Conservation (phyloP, 371 early-diverging fungal species). For the Choanephora cucurbitarum region DNA sequence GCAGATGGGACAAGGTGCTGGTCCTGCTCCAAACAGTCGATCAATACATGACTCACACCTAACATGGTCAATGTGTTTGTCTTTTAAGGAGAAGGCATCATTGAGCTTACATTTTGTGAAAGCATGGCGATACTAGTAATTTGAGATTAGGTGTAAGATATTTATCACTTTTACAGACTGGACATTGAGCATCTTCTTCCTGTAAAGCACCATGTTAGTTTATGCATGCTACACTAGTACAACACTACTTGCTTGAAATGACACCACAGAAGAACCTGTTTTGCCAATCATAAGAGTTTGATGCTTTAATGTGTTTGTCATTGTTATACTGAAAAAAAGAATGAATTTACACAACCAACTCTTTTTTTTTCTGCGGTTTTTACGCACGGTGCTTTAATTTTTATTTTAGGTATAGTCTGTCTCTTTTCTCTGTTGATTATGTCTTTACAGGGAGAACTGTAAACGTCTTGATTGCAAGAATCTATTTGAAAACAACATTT, state of each 20-base stretch:
- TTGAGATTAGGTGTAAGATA: constrained; percentile 94
- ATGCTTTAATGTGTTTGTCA: constrained; percentile 28
- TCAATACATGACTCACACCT: constrained; percentile 94
- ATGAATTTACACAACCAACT: too few species aligned
- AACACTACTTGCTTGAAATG: constrained; percentile 38
- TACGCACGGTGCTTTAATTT: too few species aligned
- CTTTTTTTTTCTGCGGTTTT: too few species aligned
- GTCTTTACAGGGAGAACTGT: too few species aligned
- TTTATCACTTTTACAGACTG: constrained; percentile 93
- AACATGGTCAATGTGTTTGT: background rate
- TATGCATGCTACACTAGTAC: background rate
- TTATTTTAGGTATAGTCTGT: too few species aligned
- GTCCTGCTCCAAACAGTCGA: constrained; percentile 80
- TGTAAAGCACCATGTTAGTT: constrained; percentile 5
- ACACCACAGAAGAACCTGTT: constrained; percentile 46
- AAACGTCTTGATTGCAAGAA: too few species aligned
- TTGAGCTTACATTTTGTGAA: constrained; percentile 88
- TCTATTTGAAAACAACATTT: too few species aligned
- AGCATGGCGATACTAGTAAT: constrained; percentile 95
- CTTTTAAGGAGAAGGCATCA: background rate
- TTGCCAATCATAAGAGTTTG: constrained; percentile 47
- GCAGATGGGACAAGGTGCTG: constrained; percentile 95
- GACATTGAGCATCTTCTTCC: constrained; percentile 86
- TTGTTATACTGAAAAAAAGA: background rate
- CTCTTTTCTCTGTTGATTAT: too few species aligned